Evolutionary conservation across 179 eudicot species (phyloP).

Genomic region (Silene vulgaris): DNA sequence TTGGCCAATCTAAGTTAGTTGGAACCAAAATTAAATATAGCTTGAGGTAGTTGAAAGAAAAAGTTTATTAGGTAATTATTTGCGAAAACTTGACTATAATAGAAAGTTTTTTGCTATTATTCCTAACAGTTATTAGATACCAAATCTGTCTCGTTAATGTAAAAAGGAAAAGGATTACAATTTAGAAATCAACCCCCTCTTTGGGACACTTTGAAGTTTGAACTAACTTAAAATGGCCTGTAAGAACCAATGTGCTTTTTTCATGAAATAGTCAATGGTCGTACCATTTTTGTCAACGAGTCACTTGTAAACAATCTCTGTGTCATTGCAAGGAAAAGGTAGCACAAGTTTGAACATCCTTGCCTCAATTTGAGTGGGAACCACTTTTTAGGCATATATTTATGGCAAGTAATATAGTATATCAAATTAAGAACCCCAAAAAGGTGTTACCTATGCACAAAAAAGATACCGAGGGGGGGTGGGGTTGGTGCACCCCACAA

Average conservation of each 20-base stretch:
- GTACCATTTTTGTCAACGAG: neutral
- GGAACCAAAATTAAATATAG: neutral
- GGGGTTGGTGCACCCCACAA: conserved; percentile 4
- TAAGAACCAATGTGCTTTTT: neutral
- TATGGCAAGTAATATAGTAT: neutral
- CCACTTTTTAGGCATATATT: neutral
- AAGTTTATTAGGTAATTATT: neutral
- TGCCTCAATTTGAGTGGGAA: neutral
- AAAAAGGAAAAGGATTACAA: neutral
- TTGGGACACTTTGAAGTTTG: neutral
- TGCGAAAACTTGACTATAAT: neutral
- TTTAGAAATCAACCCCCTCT: neutral
- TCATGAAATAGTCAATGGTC: neutral
- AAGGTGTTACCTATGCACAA: neutral
- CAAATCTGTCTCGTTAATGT: neutral
- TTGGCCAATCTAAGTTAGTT: neutral
- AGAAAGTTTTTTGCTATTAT: neutral
- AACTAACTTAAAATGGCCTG: neutral
- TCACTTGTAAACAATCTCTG: neutral
- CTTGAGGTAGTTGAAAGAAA: neutral
- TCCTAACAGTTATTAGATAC: neutral
- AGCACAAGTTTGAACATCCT: neutral
- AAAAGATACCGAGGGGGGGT: neutral
- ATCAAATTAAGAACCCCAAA: neutral
- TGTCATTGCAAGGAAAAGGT: neutral